Evolutionary conservation across 2,329 filamentous ascomycete species (phyloP), one percentile per base, ranked within the genome.

Genomic region (Aureobasidium subglaciale): DNA sequence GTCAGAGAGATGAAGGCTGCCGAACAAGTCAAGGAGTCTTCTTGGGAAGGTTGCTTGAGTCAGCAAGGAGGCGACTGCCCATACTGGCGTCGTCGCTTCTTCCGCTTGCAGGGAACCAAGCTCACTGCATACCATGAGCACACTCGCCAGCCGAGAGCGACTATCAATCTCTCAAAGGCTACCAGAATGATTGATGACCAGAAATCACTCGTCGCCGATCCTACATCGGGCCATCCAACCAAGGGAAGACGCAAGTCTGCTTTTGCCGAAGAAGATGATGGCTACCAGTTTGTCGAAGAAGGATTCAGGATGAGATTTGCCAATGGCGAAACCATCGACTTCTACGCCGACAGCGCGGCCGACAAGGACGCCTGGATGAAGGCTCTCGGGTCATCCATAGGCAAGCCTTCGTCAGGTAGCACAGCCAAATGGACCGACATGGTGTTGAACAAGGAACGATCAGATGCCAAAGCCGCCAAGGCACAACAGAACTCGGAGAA

Each of bases 271-370:
- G 93, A 99, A 62, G 93, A 99, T 73, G 93, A 99, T 69, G 93
- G 93, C 38, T 99, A 99, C 77, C 96, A 96, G 88, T 99, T 99
- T 70, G 92, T 99, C 53, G 93, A 99, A 71, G 93, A 99, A 70
- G 93, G 93, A 2, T 99, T 99, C 85, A 89, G 93, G 37, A 95
- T 99, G 69, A 90, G 92, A 57, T 99, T 99, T 73, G 95, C 89
- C 69, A 99, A 99, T 66, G 93, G 93, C 59, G 93, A 99, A 73
- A 85, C 96, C 60, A 99, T 99, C 68, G 92, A 97, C 76, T 97
- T 97, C 70, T 97, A 99, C 68, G 93, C 92, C 66, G 92, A 97
- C 71, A 91, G 84, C 29, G 82, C 85, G 1, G 82, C 82, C 35
- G 87, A 93, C 67, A 99, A 97, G 74, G 89, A 96, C 42, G 87